Base-by-base conservation (phyloP, 2,329 filamentous ascomycete genomes). In the Ophiostoma piceae region DNA sequence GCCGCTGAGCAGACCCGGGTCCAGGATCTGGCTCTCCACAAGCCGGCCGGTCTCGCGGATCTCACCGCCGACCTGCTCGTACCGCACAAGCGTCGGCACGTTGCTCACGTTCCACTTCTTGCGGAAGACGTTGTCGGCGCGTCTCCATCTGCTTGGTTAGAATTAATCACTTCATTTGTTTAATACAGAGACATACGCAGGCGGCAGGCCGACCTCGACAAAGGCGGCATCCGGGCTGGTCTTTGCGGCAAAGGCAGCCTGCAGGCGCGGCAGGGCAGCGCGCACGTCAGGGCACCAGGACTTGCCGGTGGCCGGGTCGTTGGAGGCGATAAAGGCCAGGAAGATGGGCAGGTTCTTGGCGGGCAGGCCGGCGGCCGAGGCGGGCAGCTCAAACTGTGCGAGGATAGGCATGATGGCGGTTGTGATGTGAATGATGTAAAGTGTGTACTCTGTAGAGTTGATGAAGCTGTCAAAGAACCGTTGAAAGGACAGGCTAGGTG, bases 241-340 rank as follows among this genome's bases (percentile, higher is more conserved):
- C 62, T 39, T 39, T 14, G 62, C 32, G 32, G 62, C 62, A 65
- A 65, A 65, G 35, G 62, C 62, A 2, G 62, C 35, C 62, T 65
- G 35, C 19, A 65, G 62, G 2, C 12, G 35, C 62, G 62, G 62
- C 35, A 65, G 62, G 39, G 62, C 32, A 14, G 62, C 62, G 8
- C 62, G 32, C 16, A 65, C 62, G 14, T 65, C 62, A 2, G 62
- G 62, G 35, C 62, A 65, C 62, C 62, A 65, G 35, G 62, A 22
- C 62, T 65, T 39, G 62, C 62, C 62, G 9, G 62, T 65, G n/a
- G 62, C 62, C 62, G 62, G 62, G 35, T 65, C 62, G 35, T 65
- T 39, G 32, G 62, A 65, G 32, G 62, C 62, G 12, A 65, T 65
- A 22, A 65, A 65, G 19, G 35, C 32, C 19, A 65, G 35, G 62